phyloP scores from a whole-genome alignment of 208 protist genomes.

The Leishmania martiniquensis region DNA sequence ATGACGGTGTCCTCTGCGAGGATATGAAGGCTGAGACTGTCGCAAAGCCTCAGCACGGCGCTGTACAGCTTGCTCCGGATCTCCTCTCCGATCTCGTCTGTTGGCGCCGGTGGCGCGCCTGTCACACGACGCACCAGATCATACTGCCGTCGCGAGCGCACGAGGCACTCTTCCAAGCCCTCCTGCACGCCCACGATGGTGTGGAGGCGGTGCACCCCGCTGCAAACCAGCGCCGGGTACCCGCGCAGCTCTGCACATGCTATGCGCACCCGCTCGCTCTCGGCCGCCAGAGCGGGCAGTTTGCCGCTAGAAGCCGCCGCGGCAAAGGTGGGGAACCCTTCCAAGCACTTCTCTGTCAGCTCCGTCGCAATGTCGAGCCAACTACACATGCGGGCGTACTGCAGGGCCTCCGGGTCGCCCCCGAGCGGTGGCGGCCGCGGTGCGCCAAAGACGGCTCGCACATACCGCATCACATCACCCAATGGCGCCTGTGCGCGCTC shows the following conservation, averaged over 20 bases:
- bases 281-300: constrained; percentile 18
- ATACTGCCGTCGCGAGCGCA: constrained; percentile 27
- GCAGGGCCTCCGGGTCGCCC: constrained; percentile 25
- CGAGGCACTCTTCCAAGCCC: constrained; percentile 8
- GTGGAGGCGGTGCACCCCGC: constrained; percentile 29
- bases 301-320: background rate
- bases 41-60: constrained; percentile 32
- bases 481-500: constrained; percentile 11
- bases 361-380: constrained; percentile 2
- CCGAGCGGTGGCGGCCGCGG: constrained; percentile 33
- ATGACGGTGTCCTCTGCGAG: constrained; percentile 11
- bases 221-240: constrained; percentile 13
- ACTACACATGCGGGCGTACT: constrained; percentile 19
- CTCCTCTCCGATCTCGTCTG: constrained; percentile 13
- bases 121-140: constrained; percentile 41
- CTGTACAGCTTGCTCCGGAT: constrained; percentile 9
- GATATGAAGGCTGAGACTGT: constrained; percentile 31
- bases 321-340: constrained; percentile 8
- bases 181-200: constrained; percentile 20
- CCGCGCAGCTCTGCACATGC: constrained; percentile 8
- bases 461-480: constrained; percentile 12
- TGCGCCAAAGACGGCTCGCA: constrained; percentile 19
- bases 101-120: constrained; percentile 32
- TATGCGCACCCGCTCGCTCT: constrained; percentile 16
- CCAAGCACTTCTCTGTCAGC: constrained; percentile 12